Conservation (phyloP, 1,139 yeast species). For the Pichia norvegensis region DNA sequence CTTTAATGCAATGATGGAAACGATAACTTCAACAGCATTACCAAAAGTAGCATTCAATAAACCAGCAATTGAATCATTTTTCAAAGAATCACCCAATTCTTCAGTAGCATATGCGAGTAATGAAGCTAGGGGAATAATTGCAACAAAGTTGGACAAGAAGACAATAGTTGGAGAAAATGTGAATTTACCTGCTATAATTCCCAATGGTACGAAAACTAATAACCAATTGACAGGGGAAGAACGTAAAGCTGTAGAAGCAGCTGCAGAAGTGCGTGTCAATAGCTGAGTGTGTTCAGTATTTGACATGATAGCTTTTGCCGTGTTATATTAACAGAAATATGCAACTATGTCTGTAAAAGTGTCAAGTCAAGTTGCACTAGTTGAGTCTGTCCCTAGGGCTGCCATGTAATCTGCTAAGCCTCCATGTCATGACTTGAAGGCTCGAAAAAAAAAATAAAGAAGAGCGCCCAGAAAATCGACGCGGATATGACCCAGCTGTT, state of each 20-base stretch:
- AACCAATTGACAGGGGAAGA: constrained; percentile 75
- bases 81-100: constrained; percentile 72
- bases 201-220: constrained; percentile 78
- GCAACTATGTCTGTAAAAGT: too few relatives aligned
- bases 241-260: constrained; percentile 26
- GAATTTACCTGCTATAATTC: constrained; percentile 61
- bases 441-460: too few relatives aligned
- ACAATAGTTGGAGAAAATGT: constrained; percentile 51
- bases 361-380: too few relatives aligned
- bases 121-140: constrained; percentile 90
- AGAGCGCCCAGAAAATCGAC: too few relatives aligned
- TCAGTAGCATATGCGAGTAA: constrained; percentile 88
- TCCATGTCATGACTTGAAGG: too few relatives aligned
- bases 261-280: not conserved
- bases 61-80: constrained; percentile 84
- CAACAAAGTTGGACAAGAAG: constrained; percentile 74
- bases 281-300: not conserved
- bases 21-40: constrained; percentile 88
- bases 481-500: too few relatives aligned
- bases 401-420: too few relatives aligned
- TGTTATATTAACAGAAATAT: too few relatives aligned
- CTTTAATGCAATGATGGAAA: constrained; percentile 78
- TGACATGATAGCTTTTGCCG: too few relatives aligned
- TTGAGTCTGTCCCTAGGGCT: too few relatives aligned
- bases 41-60: constrained; percentile 93